Percentiles rank a stretch among this genome's conserved stretches.
phyloP scores from a whole-genome alignment of 345 rosid genomes.

The Acer yangbiense region DNA sequence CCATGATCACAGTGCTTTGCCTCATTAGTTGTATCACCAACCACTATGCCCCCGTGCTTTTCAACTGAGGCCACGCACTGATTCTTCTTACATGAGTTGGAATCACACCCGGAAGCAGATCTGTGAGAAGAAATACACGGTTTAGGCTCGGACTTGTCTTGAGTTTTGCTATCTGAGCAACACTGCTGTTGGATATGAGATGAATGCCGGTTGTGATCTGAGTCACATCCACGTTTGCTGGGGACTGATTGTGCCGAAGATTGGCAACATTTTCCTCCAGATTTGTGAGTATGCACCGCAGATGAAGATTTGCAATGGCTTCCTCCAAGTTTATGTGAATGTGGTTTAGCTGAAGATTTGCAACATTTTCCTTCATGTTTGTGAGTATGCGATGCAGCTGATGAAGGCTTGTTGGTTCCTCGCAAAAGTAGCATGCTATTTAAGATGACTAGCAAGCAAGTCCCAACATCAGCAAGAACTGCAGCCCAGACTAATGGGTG shows the following conservation, averaged over 20 bases:
- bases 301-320: neutral
- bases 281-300: neutral
- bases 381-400: conserved; percentile 15
- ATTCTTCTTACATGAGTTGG: conserved; percentile 5
- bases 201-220: neutral
- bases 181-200: conserved; percentile 14
- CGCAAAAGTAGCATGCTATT: conserved; percentile 79
- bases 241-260: neutral
- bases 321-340: neutral
- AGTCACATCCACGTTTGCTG: conserved; percentile 15
- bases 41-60: neutral
- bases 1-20: conserved; percentile 11
- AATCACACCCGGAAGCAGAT: conserved; percentile 24
- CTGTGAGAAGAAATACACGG: neutral
- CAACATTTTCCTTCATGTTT: conserved; percentile 20
- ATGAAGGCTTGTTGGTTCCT: conserved; percentile 15
- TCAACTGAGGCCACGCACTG: conserved; percentile 5
- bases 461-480: conserved; percentile 85
- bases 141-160: conserved; percentile 2
- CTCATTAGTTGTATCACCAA: neutral
- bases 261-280: conserved; percentile 30
- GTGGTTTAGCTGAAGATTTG: neutral
- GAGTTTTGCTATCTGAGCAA: conserved; percentile 13
- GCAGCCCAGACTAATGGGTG: conserved; percentile 92
- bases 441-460: conserved; percentile 77